A percentile compares a stretch with the other conserved stretches of the same genome.
Conservation (phyloP, 306 rosid species). For the Pachyrhizus erosus region DNA sequence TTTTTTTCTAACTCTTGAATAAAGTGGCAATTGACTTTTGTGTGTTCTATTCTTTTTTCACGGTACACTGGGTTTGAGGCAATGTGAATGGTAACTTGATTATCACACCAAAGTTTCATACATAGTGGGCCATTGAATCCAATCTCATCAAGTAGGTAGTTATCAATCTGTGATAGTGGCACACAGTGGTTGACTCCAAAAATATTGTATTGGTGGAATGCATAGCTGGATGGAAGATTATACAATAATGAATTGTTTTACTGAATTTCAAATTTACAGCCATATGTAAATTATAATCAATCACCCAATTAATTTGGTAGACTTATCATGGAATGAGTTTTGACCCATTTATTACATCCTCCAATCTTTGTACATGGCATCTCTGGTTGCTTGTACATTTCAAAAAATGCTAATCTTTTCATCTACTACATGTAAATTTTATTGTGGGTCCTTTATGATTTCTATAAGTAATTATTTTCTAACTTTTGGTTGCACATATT, state of each 20-base stretch:
- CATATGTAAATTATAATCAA: not conserved
- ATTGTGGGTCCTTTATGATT: not conserved
- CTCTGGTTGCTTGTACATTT: slow-evolving; percentile 11
- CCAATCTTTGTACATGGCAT: slow-evolving; percentile 18
- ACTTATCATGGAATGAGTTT: slow-evolving; percentile 2
- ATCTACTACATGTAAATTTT: slow-evolving; percentile 26
- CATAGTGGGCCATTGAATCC: not conserved
- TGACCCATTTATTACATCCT: slow-evolving; percentile 20
- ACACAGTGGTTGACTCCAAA: not conserved
- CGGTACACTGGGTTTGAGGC: not conserved
- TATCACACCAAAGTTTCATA: slow-evolving; percentile 4
- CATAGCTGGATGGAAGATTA: not conserved
- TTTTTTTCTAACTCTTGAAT: not conserved
- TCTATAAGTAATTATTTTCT: slow-evolving; percentile 6
- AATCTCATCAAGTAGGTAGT: not conserved
- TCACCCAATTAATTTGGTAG: slow-evolving; percentile 3
- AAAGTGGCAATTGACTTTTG: not conserved
- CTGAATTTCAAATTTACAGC: not conserved
- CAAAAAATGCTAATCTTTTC: slow-evolving; percentile 17
- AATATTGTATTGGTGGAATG: no score
- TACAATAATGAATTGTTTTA: not conserved
- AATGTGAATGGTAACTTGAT: not conserved
- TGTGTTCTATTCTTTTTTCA: not conserved
- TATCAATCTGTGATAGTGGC: not conserved
- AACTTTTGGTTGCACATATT: slow-evolving; percentile 41